These are phyloP conservation scores for Scheffersomyces coipomensis DNA, from an alignment of 805 yeast genomes.

Conservation along the genomic window DNA sequence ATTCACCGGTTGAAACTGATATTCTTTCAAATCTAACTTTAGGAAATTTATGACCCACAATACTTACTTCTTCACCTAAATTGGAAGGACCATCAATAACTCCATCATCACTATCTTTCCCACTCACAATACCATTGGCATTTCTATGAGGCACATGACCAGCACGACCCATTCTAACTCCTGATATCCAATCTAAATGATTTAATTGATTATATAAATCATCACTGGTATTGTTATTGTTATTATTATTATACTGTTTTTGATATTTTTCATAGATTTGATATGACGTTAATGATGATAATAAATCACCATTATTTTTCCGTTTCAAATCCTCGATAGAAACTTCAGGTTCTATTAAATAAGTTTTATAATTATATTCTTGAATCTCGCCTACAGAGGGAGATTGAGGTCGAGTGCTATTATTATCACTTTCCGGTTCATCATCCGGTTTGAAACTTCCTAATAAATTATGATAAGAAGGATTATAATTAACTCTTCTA, in stretches of 20 bases:
- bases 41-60: slow-evolving; percentile 86
- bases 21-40: slow-evolving; percentile 83
- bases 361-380: slow-evolving; percentile 28
- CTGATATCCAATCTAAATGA: slow-evolving; percentile 90
- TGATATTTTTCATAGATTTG: slow-evolving; percentile 32
- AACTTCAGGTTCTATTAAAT: slow-evolving; percentile 35
- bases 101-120: slow-evolving; percentile 10
- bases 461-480: slow-evolving; percentile 13
- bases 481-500: slow-evolving; percentile 36
- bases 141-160: slow-evolving; percentile 35
- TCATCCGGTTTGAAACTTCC: slow-evolving; percentile 4
- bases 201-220: slow-evolving; percentile 45
- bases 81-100: slow-evolving; percentile 50
- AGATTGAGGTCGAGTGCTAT: slow-evolving; percentile 2
- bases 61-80: slow-evolving; percentile 87
- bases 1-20: slow-evolving; percentile 80
- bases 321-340: slow-evolving; percentile 29
- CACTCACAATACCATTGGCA: background rate
- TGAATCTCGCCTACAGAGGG: slow-evolving; percentile 2
- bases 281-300: slow-evolving; percentile 36
- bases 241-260: slow-evolving; percentile 20
- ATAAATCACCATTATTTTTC: slow-evolving; percentile 29
- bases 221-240: slow-evolving; percentile 14
- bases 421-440: slow-evolving; percentile 4
- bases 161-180: slow-evolving; percentile 71